Base-by-base conservation (phyloP, 2,329 filamentous ascomycete genomes). In the Pleurostoma richardsiae region DNA sequence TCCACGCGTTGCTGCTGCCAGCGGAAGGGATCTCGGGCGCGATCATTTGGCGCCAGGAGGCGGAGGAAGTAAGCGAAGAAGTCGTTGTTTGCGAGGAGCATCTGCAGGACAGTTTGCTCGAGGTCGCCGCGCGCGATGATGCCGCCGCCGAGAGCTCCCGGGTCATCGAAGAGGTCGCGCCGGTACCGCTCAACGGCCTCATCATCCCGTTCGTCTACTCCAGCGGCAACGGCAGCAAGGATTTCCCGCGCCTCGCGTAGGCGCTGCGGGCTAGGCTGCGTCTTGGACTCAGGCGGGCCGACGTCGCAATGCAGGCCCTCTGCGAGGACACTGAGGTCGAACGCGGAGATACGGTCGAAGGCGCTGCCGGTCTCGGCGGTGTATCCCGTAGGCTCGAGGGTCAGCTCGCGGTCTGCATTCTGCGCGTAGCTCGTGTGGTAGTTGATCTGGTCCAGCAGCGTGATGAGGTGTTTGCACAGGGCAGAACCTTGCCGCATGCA, bases 51-150 rank as follows among this genome's bases (percentile, higher is more conserved):
- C n/a, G 63, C 62, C 45, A 74, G 67, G 6, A 69, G 62, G 11
- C 69, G 67, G 41, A 71, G 65, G 49, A 81, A 74, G 61, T 77
- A 74, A 44, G 74, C 64, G 56, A 80, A 77, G 61, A 81, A 73
- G 39, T 73, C 70, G 56, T 77, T 67, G 54, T 79, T 79, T 50
- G 72, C 67, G 27, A 80, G 63, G 11, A 81, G 65, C 62, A 81
- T 77, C 44, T 72, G 72, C 50, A 77, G 72, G 10, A 82, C 58
- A 3, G 76, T 78, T 40, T 66, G 64, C 51, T 76, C 73, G 1
- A 80, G 63, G 48, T 80, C 74, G 43, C 67, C 63, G 7, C 65
- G 64, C 48, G 68, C 68, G 43, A 74, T 55, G 7, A 70, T 59
- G n/a, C 62, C 45, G 59, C 64, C 36, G 10, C 46, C 10, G 61